Conservation (phyloP, 2,329 filamentous ascomycete genomes). For the Phoma sp. region DNA sequence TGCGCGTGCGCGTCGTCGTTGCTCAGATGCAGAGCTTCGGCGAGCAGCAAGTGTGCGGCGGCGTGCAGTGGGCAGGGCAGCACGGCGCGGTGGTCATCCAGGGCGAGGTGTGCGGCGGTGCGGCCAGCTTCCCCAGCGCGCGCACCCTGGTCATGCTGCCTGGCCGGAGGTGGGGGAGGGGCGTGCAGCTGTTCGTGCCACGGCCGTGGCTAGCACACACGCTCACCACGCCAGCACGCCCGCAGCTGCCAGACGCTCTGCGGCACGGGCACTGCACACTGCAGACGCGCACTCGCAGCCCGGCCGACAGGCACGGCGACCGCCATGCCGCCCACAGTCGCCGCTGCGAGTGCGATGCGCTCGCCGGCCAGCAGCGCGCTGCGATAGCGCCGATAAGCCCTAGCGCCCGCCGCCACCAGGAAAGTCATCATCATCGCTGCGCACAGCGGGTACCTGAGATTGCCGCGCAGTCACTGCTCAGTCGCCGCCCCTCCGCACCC, state of each 20-base stretch:
- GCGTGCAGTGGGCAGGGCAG: background rate
- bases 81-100: conserved; percentile 6
- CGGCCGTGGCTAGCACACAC: too few relatives aligned
- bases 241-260: background rate
- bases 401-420: conserved; percentile 17
- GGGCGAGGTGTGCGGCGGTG: conserved; percentile 3
- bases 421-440: conserved; percentile 15
- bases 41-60: too few relatives aligned
- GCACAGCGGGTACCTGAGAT: conserved; percentile 4
- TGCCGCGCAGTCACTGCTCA: background rate
- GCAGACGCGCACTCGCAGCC: background rate
- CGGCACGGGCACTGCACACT: too few relatives aligned
- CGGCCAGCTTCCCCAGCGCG: conserved; percentile 5
- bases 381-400: conserved; percentile 12
- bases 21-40: too few relatives aligned
- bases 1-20: too few relatives aligned
- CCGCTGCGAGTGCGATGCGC: background rate
- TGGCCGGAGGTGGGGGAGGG: conserved; percentile 17
- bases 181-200: conserved; percentile 4
- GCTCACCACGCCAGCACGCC: too few relatives aligned
- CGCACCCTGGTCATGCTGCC: conserved; percentile 19
- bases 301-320: background rate
- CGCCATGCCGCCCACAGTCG: background rate
- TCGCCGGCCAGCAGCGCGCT: conserved; percentile 6
- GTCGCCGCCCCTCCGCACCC: background rate